Base-by-base conservation (phyloP, 2,329 filamentous ascomycete genomes). In the Penicillium vulpinum region DNA sequence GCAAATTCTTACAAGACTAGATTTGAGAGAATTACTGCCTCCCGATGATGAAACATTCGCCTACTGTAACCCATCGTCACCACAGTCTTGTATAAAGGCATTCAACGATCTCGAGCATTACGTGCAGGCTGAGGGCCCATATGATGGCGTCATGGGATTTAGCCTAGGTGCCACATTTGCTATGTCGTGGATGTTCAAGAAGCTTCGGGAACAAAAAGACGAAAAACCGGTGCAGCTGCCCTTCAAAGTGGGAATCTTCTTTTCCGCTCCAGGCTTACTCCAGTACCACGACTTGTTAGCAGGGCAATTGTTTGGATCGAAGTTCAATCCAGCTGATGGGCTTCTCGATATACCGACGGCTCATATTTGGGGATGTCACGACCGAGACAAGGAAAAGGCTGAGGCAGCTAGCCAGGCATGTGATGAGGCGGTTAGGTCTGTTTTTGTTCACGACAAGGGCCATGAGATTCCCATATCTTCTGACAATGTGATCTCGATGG, bases 131-230 rank as follows among this genome's bases (percentile, higher is more conserved):
- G 62, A 70, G n/a, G 68, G 65, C 0, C 68, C 68, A 1, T 71
- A 67, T 26, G 68, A 71, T 24, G 68, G 64, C 11, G 56, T 70
- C 10, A 59, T 71, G 13, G 69, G 65, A 6, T 71, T 70, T 49
- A 67, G 62, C 33, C 55, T 67, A 22, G 67, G 66, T 7, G 67
- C 58, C 9, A 61, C 65, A 0, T 57, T 70, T 26, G 62, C 64
- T 2, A 52, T 62, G 3, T 54, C 54, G 5, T 65, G 56, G 28
- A 49, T 69, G 33, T 31, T 60, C 11, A 22, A 61, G 6, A 48
- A 39, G 21, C 21, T 49, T n/a, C 54, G 53, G 2, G 45, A 62
- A 13, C 40, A 57, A 22, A 31, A 45, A 35, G 13, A 51, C 10
- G 38, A 51, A 13, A 28, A 47, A 24, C 9, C 35, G 2, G 47